These are phyloP conservation scores for Chaetoceros muelleri DNA, from an alignment of 108 stramenopile genomes.

Conservation along the genomic window DNA sequence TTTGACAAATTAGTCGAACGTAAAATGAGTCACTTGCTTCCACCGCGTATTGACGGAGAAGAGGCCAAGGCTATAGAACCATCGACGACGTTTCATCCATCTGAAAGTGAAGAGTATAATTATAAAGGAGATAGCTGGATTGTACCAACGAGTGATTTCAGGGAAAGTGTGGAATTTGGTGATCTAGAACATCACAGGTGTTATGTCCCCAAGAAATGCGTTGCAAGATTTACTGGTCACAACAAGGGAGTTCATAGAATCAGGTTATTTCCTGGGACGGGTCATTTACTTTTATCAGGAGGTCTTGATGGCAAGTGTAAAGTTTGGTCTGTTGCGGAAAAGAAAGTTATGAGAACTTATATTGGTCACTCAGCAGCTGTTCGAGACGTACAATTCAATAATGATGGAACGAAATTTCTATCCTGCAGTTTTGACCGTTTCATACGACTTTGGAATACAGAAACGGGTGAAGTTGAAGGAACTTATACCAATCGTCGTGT, in stretches of 20 bases:
- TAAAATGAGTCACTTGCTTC: constrained; percentile 91
- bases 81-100: constrained; percentile 68
- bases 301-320: constrained; percentile 93
- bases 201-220: constrained; percentile 93
- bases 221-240: constrained; percentile 85
- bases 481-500: constrained; percentile 92
- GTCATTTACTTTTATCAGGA: constrained; percentile 93
- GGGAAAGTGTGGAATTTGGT: constrained; percentile 20
- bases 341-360: constrained; percentile 84
- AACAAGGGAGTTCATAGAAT: constrained; percentile 94
- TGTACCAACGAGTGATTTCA: constrained; percentile 67
- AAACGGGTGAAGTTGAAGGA: constrained; percentile 79
- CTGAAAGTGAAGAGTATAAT: constrained; percentile 64
- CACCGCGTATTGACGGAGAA: constrained; percentile 70
- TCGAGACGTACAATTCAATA: constrained; percentile 87
- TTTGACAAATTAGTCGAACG: constrained; percentile 81
- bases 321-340: constrained; percentile 67
- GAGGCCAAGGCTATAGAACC: constrained; percentile 43
- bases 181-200: constrained; percentile 81
- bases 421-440: constrained; percentile 90
- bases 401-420: constrained; percentile 80
- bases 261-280: constrained; percentile 91
- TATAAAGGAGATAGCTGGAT: constrained; percentile 95
- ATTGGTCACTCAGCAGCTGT: constrained; percentile 90
- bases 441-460: constrained; percentile 93